Base-by-base conservation (phyloP, 192 early-diverging fungal genomes). In the Funneliformis geosporum region DNA sequence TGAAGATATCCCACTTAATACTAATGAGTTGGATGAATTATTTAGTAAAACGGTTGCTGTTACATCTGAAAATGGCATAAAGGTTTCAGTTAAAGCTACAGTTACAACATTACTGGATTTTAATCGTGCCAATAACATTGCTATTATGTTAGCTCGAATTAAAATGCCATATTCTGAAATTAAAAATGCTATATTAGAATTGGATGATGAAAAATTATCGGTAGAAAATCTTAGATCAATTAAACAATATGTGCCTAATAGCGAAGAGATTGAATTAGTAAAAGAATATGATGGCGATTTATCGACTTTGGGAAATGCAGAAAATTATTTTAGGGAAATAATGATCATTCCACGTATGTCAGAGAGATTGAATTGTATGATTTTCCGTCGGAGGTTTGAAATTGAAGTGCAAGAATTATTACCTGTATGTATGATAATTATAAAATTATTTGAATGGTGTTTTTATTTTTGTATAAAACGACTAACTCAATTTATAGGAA, bases 91-190 rank as follows among this genome's bases (percentile, higher is more conserved):
- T 21, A 88, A 87, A 70, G 75, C 82, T 40, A 78, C 82, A 14
- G 61, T 79, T 27, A 79, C 84, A 38, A 90, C 86, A 14, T 68
- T 90, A 27, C 76, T 90, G 23, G 86, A 84, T 44, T 85, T 86
- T 64, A 90, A 83, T 68, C 86, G 89, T 3, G 87, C 89, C 21
- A 90, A 90, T 79, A 90, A 90, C 43, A 90, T 90, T 84, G 89
- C 87, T 8, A 88, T 90, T 16, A 90, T 88, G 87, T 66, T 90
- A 33, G 83, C 84, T 1, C 82, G 84, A 16, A 85, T 90, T 75
- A 86, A 84, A 70, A 40, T 88, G 62, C 60, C 86, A 8, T 90
- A 90, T 67, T 83, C 87, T 33, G 89, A 90, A 14, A 90, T 90
- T 33, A 85, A 86, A 10, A 68, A 85, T 33, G 84, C 89, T 8